A percentile compares a stretch with the other conserved stretches of the same genome.
These are phyloP conservation scores for Phytophthora tentaculata DNA, from an alignment of 352 stramenopile species.

Conservation along the genomic window DNA sequence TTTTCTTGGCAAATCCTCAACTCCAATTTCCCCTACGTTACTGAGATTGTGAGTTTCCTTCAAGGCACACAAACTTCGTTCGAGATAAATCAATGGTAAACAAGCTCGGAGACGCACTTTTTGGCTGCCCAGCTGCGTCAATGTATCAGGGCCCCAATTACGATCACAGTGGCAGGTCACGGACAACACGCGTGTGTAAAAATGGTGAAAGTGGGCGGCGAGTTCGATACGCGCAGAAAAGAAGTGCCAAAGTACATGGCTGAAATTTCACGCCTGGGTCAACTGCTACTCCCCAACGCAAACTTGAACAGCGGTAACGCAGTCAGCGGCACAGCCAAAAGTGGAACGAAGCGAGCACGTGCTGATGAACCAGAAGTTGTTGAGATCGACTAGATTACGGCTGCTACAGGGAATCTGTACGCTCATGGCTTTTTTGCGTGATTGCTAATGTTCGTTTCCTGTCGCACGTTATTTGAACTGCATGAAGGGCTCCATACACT, in stretches of 20 bases:
- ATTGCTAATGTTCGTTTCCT: no score
- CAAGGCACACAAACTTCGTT: constrained; percentile 1
- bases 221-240: constrained; percentile 12
- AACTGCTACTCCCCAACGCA: constrained; percentile 2
- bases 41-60: constrained; percentile 11
- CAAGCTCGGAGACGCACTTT: constrained; percentile 6
- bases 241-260: constrained; percentile 11
- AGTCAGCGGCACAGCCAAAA: not conserved
- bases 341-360: constrained; percentile 4
- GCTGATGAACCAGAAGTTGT: not conserved
- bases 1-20: constrained; percentile 21
- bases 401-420: no score
- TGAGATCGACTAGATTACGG: constrained; percentile 10
- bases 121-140: not conserved
- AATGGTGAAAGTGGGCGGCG: constrained; percentile 19
- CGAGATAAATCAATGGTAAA: constrained; percentile 2
- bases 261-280: constrained; percentile 10
- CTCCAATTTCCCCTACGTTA: constrained; percentile 2
- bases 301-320: not conserved
- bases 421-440: no score
- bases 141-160: constrained; percentile 15
- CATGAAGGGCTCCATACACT: no score
- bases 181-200: constrained; percentile 4
- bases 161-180: constrained; percentile 4
- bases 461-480: no score